phyloP scores from a whole-genome alignment of 768 basidiomycete species.

The Nidula microcarpa region DNA sequence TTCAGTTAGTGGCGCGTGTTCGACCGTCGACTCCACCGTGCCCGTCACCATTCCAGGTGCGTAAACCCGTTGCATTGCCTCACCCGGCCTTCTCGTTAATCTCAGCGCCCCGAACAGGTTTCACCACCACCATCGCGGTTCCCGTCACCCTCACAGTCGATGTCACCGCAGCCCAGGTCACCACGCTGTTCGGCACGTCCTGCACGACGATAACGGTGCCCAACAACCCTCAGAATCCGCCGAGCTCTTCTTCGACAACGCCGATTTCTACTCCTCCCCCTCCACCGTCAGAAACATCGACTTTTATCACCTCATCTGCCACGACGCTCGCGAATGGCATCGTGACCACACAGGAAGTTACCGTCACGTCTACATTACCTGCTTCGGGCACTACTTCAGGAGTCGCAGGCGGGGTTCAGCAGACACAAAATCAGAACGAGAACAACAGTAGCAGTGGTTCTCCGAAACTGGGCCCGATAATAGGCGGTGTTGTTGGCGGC shows the following conservation, averaged over 20 bases:
- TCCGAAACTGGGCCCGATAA: slow-evolving; percentile 38
- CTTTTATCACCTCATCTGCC: slow-evolving; percentile 22
- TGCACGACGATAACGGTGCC: slow-evolving; percentile 10
- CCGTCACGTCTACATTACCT: slow-evolving; percentile 30
- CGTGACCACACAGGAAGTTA: slow-evolving; percentile 28
- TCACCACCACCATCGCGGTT: slow-evolving; percentile 27
- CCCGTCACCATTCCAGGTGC: slow-evolving; percentile 18
- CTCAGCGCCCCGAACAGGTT: slow-evolving; percentile 8
- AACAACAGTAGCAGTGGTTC: slow-evolving; percentile 12
- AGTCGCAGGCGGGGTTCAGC: background rate
- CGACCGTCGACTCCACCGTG: slow-evolving; percentile 1
- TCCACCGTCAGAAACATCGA: slow-evolving; percentile 23
- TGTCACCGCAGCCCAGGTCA: slow-evolving; percentile 23
- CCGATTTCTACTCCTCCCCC: slow-evolving; percentile 6
- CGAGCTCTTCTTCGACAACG: slow-evolving; percentile 2
- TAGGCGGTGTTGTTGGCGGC: slow-evolving; percentile 54
- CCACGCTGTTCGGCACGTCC: slow-evolving; percentile 41
- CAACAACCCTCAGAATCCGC: background rate
- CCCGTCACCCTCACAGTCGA: slow-evolving; percentile 34
- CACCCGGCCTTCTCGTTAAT: slow-evolving; percentile 7
- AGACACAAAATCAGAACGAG: slow-evolving; percentile 5
- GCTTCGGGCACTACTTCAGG: slow-evolving; percentile 19
- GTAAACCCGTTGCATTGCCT: slow-evolving; percentile 10
- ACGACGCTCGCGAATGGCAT: slow-evolving; percentile 39
- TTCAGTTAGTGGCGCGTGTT: background rate